Percentiles rank a stretch among this genome's conserved stretches.
Conservation (phyloP, 352 stramenopile species). For the Globisporangium nagaii region DNA sequence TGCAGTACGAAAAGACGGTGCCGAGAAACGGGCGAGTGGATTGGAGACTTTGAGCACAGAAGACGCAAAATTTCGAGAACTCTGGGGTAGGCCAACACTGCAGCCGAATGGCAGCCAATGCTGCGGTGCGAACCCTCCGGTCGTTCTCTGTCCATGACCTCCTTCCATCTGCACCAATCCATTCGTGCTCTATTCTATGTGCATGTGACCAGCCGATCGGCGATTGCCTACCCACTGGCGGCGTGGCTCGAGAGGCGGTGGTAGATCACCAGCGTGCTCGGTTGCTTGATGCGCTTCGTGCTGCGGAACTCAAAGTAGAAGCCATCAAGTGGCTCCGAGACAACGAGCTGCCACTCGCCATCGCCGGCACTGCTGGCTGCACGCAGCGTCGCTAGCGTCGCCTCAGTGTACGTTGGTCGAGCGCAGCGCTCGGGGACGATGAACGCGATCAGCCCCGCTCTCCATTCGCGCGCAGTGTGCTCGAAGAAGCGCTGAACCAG, state of each 20-base stretch:
- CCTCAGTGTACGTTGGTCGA: conserved; percentile 28
- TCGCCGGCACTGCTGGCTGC: not conserved
- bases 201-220: too few species aligned
- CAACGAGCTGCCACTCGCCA: conserved; percentile 23
- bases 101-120: too few species aligned
- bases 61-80: too few species aligned
- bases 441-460: conserved; percentile 47
- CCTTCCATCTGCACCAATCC: too few species aligned
- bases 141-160: too few species aligned
- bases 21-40: too few species aligned
- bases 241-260: not conserved
- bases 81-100: too few species aligned
- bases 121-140: too few species aligned
- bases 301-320: conserved; percentile 58
- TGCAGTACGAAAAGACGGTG: too few species aligned
- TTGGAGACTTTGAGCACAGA: too few species aligned
- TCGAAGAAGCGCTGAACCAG: conserved; percentile 51
- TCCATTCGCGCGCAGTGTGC: conserved; percentile 44
- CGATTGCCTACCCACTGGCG: not conserved
- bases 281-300: conserved; percentile 60
- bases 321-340: conserved; percentile 26
- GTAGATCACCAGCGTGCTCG: conserved; percentile 51
- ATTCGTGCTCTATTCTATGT: too few species aligned
- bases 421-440: conserved; percentile 64
- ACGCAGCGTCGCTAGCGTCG: conserved; percentile 25